Conservation (phyloP, 2,329 filamentous ascomycete genomes). For the Pseudogymnoascus sp. region DNA sequence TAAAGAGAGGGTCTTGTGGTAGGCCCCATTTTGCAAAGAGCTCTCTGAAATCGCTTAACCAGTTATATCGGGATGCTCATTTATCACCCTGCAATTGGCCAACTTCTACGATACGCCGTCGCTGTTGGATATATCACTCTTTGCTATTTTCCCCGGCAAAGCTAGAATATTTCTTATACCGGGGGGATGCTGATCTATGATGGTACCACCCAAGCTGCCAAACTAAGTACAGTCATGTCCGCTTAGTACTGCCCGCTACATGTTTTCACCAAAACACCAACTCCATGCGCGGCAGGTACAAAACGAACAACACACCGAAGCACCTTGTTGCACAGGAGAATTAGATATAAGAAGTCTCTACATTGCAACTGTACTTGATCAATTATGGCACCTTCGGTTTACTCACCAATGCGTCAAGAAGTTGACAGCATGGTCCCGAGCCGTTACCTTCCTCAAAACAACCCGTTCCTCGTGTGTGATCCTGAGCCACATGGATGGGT, state of each 20-base stretch:
- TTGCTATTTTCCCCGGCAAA: neutral
- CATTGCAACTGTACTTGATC: neutral
- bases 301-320: constrained; percentile 1
- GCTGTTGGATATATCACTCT: neutral
- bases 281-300: neutral
- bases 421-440: neutral
- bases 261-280: neutral
- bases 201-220: neutral
- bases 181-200: neutral
- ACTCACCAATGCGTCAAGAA: neutral
- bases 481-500: constrained; percentile 7
- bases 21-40: neutral
- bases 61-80: neutral
- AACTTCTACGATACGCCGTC: neutral
- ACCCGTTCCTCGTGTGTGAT: neutral
- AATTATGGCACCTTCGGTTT: neutral
- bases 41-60: neutral
- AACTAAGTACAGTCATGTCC: neutral
- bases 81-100: neutral
- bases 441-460: neutral
- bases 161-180: neutral
- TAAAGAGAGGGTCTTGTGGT: neutral
- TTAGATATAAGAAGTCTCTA: neutral
- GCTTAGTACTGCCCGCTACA: neutral
- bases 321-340: neutral